Conservation (phyloP, 768 basidiomycete genomes). For the Tylopilus balloui region DNA sequence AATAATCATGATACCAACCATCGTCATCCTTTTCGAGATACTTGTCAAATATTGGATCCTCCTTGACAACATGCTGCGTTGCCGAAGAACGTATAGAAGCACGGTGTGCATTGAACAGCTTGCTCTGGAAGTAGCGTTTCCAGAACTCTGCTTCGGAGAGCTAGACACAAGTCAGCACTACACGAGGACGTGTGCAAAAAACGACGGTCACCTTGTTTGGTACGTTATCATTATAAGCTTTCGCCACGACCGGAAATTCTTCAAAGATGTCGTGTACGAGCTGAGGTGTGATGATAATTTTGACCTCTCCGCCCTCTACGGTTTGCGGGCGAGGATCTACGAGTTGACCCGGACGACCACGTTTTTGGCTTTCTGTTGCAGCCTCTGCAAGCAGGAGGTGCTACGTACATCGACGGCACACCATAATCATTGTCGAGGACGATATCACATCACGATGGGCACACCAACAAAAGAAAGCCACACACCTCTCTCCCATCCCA, state of each 20-base stretch:
- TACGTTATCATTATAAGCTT: constrained; percentile 90
- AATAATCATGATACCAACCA: constrained; percentile 45
- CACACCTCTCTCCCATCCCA: constrained; percentile 94
- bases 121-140: constrained; percentile 95
- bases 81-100: constrained; percentile 88
- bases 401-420: constrained; percentile 34
- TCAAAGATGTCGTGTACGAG: constrained; percentile 96
- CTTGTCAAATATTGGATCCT: constrained; percentile 91
- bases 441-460: constrained; percentile 3
- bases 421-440: neutral
- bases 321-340: constrained; percentile 87
- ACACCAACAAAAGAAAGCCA: neutral
- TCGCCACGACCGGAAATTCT: constrained; percentile 92
- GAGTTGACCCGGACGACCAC: constrained; percentile 79
- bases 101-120: constrained; percentile 90
- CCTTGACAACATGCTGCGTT: constrained; percentile 78
- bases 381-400: constrained; percentile 74
- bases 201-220: constrained; percentile 61
- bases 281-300: constrained; percentile 86
- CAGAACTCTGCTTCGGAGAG: constrained; percentile 91
- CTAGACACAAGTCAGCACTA: constrained; percentile 38
- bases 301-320: constrained; percentile 79
- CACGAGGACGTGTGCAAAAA: neutral
- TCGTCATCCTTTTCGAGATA: constrained; percentile 97
- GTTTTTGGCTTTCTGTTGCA: constrained; percentile 66